A percentile compares a stretch with the other conserved stretches of the same genome.
phyloP scores from a whole-genome alignment of 108 stramenopile genomes.

The Aureococcus anophagefferens region DNA sequence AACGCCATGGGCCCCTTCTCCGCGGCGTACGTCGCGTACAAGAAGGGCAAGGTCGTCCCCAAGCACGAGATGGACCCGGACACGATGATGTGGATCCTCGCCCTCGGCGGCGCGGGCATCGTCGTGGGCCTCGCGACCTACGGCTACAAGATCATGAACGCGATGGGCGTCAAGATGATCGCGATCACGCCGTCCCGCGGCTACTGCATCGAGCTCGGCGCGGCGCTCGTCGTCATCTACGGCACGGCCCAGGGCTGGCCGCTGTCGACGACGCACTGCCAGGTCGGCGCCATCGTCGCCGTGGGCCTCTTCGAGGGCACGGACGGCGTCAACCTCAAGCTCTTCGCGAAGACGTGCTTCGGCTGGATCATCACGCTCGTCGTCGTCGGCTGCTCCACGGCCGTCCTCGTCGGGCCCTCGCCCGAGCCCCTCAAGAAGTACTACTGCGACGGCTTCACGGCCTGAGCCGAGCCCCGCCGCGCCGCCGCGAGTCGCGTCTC shows the following conservation, averaged over 20 bases:
- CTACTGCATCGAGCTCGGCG: conserved; percentile 45
- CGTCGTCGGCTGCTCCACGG: conserved; percentile 26
- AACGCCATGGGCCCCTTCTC: conserved; percentile 58
- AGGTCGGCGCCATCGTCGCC: conserved; percentile 49
- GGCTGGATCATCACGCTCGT: conserved; percentile 50
- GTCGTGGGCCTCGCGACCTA: conserved; percentile 47
- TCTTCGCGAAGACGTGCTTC: conserved; percentile 23
- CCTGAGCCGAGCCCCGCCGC: no score
- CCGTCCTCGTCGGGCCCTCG: conserved; percentile 19
- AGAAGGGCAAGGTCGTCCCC: conserved; percentile 19
- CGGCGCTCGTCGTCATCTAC: conserved; percentile 48
- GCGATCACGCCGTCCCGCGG: conserved; percentile 48
- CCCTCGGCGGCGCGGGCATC: conserved; percentile 46
- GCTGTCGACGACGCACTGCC: conserved; percentile 58
- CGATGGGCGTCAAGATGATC: conserved; percentile 51
- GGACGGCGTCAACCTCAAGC: conserved; percentile 33
- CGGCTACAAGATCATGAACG: conserved; percentile 43
- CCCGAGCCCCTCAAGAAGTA: neutral
- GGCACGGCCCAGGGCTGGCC: conserved; percentile 52
- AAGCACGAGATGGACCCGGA: conserved; percentile 23
- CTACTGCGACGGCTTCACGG: no score
- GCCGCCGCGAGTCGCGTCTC: no score
- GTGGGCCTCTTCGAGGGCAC: conserved; percentile 47
- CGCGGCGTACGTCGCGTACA: conserved; percentile 46
- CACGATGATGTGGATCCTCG: conserved; percentile 56